Percentiles rank a stretch among this genome's conserved stretches.
These are phyloP conservation scores for Phytophthora cryptogea DNA, from an alignment of 352 stramenopile genomes.

Conservation along the genomic window DNA sequence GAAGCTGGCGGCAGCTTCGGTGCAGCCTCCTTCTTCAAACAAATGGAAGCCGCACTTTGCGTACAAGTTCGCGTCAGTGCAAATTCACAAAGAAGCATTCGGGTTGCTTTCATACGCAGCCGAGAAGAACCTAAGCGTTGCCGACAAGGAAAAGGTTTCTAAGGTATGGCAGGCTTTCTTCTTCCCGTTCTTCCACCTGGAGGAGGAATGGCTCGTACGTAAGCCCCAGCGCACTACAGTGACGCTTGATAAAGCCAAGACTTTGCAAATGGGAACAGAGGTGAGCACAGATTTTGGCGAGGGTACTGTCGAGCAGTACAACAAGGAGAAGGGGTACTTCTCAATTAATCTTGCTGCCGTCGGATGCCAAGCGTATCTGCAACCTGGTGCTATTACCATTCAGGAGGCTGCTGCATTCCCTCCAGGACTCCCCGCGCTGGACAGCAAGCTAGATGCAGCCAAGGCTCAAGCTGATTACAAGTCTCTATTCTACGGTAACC, in stretches of 20 bases:
- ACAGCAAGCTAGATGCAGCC: slow-evolving; percentile 58
- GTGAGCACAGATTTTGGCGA: slow-evolving; percentile 84
- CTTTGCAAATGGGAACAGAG: slow-evolving; percentile 64
- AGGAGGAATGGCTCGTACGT: slow-evolving; percentile 83
- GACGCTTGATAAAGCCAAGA: slow-evolving; percentile 68
- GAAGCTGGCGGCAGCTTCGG: slow-evolving; percentile 6
- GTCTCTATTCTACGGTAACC: slow-evolving; percentile 75
- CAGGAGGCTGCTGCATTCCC: slow-evolving; percentile 80
- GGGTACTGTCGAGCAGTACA: slow-evolving; percentile 80
- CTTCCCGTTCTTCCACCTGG: slow-evolving; percentile 84
- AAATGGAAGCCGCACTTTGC: slow-evolving; percentile 75
- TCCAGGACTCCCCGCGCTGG: slow-evolving; percentile 58
- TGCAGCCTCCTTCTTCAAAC: slow-evolving; percentile 6
- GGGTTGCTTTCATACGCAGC: slow-evolving; percentile 78
- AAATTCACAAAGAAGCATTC: slow-evolving; percentile 88
- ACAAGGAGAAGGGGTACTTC: slow-evolving; percentile 61
- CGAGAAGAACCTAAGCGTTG: slow-evolving; percentile 80
- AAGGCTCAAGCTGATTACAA: slow-evolving; percentile 49
- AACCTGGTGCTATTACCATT: slow-evolving; percentile 75
- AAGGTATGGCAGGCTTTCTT: slow-evolving; percentile 88
- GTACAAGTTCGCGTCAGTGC: slow-evolving; percentile 72
- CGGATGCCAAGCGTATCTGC: slow-evolving; percentile 68
- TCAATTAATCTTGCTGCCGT: slow-evolving; percentile 70
- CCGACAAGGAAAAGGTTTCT: slow-evolving; percentile 84
- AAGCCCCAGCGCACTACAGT: slow-evolving; percentile 75